Conservation (phyloP, 2,329 filamentous ascomycete species). For the Cladosporium halotolerans region DNA sequence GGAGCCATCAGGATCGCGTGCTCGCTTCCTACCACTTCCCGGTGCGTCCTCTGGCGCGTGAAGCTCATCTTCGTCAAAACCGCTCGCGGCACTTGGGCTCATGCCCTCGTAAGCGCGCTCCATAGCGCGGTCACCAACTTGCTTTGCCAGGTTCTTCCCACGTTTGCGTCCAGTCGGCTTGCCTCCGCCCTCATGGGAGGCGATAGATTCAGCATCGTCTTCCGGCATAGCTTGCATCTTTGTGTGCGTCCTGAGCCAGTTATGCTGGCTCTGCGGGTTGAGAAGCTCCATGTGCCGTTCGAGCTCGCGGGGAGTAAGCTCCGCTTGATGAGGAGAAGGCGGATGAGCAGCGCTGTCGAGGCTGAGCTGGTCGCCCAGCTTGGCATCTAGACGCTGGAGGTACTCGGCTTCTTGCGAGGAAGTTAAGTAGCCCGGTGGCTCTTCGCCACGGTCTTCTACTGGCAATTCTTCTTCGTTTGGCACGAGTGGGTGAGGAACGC, state of each 20-base stretch:
- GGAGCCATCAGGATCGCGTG: constrained; percentile 37
- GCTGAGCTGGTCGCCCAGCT: constrained; percentile 36
- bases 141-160: constrained; percentile 29
- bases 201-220: constrained; percentile 65
- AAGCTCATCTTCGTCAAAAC: constrained; percentile 35
- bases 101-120: constrained; percentile 27
- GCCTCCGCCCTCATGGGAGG: constrained; percentile 58
- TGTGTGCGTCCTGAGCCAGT: constrained; percentile 60
- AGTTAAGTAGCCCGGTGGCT: constrained; percentile 61
- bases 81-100: constrained; percentile 31
- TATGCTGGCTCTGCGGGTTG: constrained; percentile 90
- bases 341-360: background rate
- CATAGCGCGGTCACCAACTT: constrained; percentile 30
- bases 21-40: constrained; percentile 30
- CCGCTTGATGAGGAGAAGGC: constrained; percentile 26
- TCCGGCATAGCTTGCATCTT: constrained; percentile 18
- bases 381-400: constrained; percentile 58
- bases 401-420: constrained; percentile 69
- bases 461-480: constrained; percentile 22
- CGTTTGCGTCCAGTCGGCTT: constrained; percentile 5
- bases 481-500: constrained; percentile 34
- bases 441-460: constrained; percentile 44
- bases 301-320: constrained; percentile 39
- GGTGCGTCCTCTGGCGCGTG: constrained; percentile 25
- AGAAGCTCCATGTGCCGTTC: constrained; percentile 50